These are phyloP conservation scores for Puccinia horiana DNA, from an alignment of 1,284 basidiomycete genomes.

Conservation along the genomic window DNA sequence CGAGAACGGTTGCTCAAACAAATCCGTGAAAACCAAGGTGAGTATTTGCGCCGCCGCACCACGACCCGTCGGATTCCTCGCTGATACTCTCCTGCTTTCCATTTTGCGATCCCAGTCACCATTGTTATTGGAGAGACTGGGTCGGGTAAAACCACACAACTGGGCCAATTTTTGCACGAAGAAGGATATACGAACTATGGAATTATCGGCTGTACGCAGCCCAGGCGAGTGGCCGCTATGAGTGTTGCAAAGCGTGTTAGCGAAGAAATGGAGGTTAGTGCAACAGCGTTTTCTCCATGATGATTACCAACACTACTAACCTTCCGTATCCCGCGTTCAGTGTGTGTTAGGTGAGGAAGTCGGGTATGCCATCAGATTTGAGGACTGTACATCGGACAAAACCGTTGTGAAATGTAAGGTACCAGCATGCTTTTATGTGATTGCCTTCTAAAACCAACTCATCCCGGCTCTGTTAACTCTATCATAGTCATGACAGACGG, in stretches of 20 bases:
- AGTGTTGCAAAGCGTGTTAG: conserved; percentile 97
- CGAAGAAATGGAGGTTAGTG: conserved; percentile 78
- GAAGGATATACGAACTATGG: conserved; percentile 88
- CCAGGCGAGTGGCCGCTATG: conserved; percentile 96
- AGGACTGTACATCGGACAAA: conserved; percentile 87
- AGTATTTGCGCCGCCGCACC: neutral
- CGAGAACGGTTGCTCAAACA: conserved; percentile 87
- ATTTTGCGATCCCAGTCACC: conserved; percentile 64
- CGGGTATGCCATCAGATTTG: conserved; percentile 96
- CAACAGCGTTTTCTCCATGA: neutral
- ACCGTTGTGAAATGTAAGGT: conserved; percentile 87
- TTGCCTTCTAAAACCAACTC: neutral
- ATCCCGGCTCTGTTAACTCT: neutral
- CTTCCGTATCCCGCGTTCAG: neutral
- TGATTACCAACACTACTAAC: neutral
- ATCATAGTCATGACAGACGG: conserved; percentile 80
- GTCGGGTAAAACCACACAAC: conserved; percentile 90
- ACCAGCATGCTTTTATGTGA: neutral
- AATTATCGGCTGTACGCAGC: conserved; percentile 92
- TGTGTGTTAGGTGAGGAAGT: conserved; percentile 86
- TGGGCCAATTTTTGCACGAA: conserved; percentile 88
- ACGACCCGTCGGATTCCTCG: neutral
- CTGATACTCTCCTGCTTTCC: neutral
- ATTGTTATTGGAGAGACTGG: conserved; percentile 95
- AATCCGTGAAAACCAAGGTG: conserved; percentile 84